Base-by-base conservation (phyloP, 371 early-diverging fungal genomes). In the Haplosporangium sp. region DNA sequence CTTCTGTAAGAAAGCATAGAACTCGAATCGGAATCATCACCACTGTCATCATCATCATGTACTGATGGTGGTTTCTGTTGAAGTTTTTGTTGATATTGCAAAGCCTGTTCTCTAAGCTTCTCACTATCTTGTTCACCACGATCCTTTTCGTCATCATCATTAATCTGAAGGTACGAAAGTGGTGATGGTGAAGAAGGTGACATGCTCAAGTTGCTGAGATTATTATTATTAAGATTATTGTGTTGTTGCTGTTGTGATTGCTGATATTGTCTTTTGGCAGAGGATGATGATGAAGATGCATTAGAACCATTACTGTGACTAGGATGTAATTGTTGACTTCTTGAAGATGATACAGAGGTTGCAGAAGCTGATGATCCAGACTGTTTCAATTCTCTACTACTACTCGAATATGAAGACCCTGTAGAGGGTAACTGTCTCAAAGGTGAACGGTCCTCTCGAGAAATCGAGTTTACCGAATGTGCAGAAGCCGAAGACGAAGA, bases 101-200 rank as follows among this genome's bases (percentile, higher is more conserved):
- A 68, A 68, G 72, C 77, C 70, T 86, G 79, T 65, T 85, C 68
- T 66, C 78, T 63, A 56, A 76, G 72, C 57, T 82, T 53, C 66
- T 74, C 67, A 38, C 37, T 20, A 15, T 67, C 67, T 9, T 34
- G 50, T 40, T 67, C 65, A 7, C 65, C 68, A 9, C 35, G 62
- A 5, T 65, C 69, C 15, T 62, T 27, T 27, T 27, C 57, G 35
- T 73, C 69, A 13, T 76, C 78, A 63, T 75, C 82, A 55, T 63
- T 56, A 63, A 71, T 55, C 63, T 66, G 17, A 52, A 75, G 67
- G 67, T 74, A 58, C 44, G 72, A 55, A 52, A 65, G 42, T 64
- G 79, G 85, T 64, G 86, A 69, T 44, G 69, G 66, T 40, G 76
- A 76, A 38, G 65, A 52, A 38, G 71, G 38, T 11, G 61, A 20